Evolutionary conservation across 106 monocot genomes (phyloP).

Genomic region (Alisma plantagoaquatica): DNA sequence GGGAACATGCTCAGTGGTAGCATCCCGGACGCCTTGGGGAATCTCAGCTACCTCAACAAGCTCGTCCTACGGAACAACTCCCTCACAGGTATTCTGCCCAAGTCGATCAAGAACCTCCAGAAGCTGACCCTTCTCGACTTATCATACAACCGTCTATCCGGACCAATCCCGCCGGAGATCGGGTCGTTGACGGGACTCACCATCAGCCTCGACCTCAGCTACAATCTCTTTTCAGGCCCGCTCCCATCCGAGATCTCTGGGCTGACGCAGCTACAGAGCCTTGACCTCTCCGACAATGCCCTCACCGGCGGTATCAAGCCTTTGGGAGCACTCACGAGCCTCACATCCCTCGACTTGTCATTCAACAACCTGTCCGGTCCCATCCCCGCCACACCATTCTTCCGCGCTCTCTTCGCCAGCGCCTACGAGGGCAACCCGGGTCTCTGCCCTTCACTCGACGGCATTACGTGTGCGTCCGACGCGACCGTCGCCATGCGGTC

Average conservation of each 20-base stretch:
- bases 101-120: constrained; percentile 36
- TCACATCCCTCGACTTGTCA: constrained; percentile 79
- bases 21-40: constrained; percentile 55
- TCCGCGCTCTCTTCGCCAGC: constrained; percentile 43
- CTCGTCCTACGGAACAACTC: constrained; percentile 62
- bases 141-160: constrained; percentile 49
- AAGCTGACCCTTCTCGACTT: constrained; percentile 72
- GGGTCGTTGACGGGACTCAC: constrained; percentile 61
- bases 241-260: constrained; percentile 44
- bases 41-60: constrained; percentile 58
- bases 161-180: constrained; percentile 51
- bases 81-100: constrained; percentile 38
- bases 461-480: constrained; percentile 7
- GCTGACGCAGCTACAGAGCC: constrained; percentile 44
- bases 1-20: constrained; percentile 56
- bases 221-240: constrained; percentile 50
- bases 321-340: constrained; percentile 41
- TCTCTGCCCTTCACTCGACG: constrained; percentile 37
- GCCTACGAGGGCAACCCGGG: constrained; percentile 50
- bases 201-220: constrained; percentile 80
- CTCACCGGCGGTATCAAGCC: constrained; percentile 43
- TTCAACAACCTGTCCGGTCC: constrained; percentile 80
- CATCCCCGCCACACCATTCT: constrained; percentile 68
- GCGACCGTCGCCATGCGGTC: constrained; percentile 25
- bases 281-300: constrained; percentile 69